Evolutionary conservation across 805 yeast genomes (phyloP).

Genomic region (Cyberlindnera xishuangbannaensis): DNA sequence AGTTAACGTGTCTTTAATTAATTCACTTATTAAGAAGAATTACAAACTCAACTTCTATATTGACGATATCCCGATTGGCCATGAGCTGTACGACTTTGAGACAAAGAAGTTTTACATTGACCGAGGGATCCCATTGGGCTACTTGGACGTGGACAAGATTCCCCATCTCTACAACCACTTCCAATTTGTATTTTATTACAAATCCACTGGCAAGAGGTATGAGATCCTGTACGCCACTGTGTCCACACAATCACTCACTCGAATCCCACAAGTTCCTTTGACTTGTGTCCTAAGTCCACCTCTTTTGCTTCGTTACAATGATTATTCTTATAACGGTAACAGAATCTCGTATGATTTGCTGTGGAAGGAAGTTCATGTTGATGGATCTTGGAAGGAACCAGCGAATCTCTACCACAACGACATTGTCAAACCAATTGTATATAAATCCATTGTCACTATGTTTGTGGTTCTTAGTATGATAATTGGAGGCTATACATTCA

Average conservation of each 20-base stretch:
- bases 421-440: slow-evolving; percentile 21
- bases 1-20: slow-evolving; percentile 23
- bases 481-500: slow-evolving; percentile 16
- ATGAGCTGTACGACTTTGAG: slow-evolving; percentile 25
- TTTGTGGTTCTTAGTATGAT: slow-evolving; percentile 15
- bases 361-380: slow-evolving; percentile 24
- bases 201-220: slow-evolving; percentile 18
- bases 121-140: slow-evolving; percentile 27
- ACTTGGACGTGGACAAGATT: slow-evolving; percentile 23
- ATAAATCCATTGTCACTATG: slow-evolving; percentile 15
- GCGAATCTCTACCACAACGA: slow-evolving; percentile 23
- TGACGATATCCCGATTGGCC: slow-evolving; percentile 28
- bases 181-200: slow-evolving; percentile 25
- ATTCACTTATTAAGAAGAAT: slow-evolving; percentile 24
- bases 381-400: slow-evolving; percentile 5
- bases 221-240: slow-evolving; percentile 25
- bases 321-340: slow-evolving; percentile 24
- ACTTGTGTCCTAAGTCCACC: slow-evolving; percentile 24
- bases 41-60: slow-evolving; percentile 26
- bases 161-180: slow-evolving; percentile 28
- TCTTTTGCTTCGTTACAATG: slow-evolving; percentile 19
- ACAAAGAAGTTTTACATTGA: slow-evolving; percentile 24
- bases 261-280: slow-evolving; percentile 21
- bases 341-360: slow-evolving; percentile 24
- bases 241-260: slow-evolving; percentile 22